Conservation (phyloP, 257 asterid species). For the Plantago elongata region DNA sequence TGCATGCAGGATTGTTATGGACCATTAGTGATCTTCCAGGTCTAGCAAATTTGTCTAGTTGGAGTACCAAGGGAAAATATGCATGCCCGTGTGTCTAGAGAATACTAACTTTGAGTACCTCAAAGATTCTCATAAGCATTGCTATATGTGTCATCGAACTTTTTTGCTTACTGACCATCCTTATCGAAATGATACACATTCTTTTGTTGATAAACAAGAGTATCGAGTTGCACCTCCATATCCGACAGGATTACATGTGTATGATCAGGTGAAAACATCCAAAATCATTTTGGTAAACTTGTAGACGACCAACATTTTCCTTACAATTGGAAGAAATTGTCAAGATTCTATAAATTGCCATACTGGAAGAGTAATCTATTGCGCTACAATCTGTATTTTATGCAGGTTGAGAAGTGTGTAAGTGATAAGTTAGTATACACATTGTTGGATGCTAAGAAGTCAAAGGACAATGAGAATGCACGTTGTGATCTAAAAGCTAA, state of each 20-base stretch:
- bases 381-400: neutral
- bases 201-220: slow-evolving; percentile 8
- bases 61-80: slow-evolving; percentile 3
- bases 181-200: neutral
- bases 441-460: neutral
- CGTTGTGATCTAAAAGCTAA: neutral
- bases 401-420: slow-evolving; percentile 1
- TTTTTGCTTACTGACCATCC: slow-evolving; percentile 5
- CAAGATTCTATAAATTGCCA: neutral
- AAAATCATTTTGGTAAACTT: neutral
- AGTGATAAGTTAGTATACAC: slow-evolving; percentile 5
- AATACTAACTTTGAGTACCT: neutral
- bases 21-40: neutral
- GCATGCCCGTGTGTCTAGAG: neutral
- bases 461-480: slow-evolving; percentile 2
- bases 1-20: neutral
- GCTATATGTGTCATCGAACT: neutral
- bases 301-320: neutral
- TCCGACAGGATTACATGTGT: neutral
- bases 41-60: neutral
- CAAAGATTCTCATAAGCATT: neutral
- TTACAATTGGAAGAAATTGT: slow-evolving; percentile 1
- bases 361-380: neutral
- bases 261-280: neutral
- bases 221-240: neutral